Evolutionary conservation across 1,284 basidiomycete species (phyloP), one percentile per base, ranked within the genome.

Genomic region (Apiotrichum brassicae): DNA sequence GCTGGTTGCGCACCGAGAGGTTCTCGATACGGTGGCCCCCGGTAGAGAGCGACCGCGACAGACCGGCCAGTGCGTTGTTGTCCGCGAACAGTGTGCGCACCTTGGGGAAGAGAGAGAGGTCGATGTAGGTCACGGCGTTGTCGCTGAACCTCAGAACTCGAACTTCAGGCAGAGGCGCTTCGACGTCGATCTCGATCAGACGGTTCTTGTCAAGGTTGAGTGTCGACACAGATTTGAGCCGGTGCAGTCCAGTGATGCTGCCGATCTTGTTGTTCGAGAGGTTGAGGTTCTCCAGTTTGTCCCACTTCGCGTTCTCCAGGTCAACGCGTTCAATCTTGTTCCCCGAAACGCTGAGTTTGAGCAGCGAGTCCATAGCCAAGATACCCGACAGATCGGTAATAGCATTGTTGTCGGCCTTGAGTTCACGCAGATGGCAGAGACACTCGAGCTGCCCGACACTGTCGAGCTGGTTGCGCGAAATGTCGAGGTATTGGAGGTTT

Each of bases 31-130:
- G 73, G 72, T 57, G 89, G 72, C 28, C 78, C 77, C 77, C 64
- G 78, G 76, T 42, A n/a, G 40, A 37, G 3, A 66, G 80, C 81
- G 77, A 61, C 63, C 77, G 60, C 1, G 63, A 52, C 23, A 81
- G 62, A 0, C 72, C 74, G 2, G 66, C 58, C 22, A 98, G 77
- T 28, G 76, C 73, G 71, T 97, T 97, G 69, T 86, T 85, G 76
- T 98, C 94, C 62, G 87, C 82, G 71, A 95, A 97, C 24, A 97
- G 79, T 57, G 90, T 97, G 57, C 91, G 83, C 57, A 97, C 75
- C 63, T 84, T 84, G 6, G 81, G 77, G 65, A 87, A 82, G 16
- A 76, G 74, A 18, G 78, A 78, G 42, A 86, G 79, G 65, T 92
- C 80, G 43, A 98, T 76, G 50, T 75, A 70, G 45, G 78, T 73